Conservation (phyloP, 164 flowering plant species). For the Tinospora cordifolia region DNA sequence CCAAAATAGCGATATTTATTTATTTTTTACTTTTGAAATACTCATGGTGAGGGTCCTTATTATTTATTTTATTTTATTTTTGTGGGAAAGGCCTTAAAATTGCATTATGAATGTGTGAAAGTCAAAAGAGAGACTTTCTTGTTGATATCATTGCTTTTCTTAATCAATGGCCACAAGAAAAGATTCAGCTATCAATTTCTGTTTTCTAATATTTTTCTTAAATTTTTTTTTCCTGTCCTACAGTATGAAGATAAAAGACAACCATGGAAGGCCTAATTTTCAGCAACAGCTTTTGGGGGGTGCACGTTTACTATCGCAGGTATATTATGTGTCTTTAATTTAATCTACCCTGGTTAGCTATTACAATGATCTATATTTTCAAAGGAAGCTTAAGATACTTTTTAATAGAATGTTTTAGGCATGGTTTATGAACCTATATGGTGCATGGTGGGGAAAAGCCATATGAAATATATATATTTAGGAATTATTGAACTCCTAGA, state of each 20-base stretch:
- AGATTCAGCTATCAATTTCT: background rate
- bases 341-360: background rate
- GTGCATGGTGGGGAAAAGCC: no score
- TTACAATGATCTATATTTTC: no score
- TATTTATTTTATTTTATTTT: no score
- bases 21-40: no score
- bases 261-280: background rate
- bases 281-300: slow-evolving; percentile 3
- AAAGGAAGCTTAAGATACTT: no score
- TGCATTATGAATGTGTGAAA: background rate
- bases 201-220: no score
- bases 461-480: background rate
- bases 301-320: slow-evolving; percentile 11
- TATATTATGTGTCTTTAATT: background rate
- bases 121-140: background rate
- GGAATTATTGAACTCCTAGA: background rate
- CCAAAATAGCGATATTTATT: no score
- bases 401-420: no score
- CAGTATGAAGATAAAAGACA: slow-evolving; percentile 1
- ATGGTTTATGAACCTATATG: no score
- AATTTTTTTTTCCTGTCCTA: background rate
- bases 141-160: background rate
- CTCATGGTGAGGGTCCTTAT: no score
- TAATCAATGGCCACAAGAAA: background rate
- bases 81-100: background rate